These are phyloP conservation scores for Coniochaeta pulveracea DNA, from an alignment of 2,329 filamentous ascomycete genomes.

Conservation along the genomic window DNA sequence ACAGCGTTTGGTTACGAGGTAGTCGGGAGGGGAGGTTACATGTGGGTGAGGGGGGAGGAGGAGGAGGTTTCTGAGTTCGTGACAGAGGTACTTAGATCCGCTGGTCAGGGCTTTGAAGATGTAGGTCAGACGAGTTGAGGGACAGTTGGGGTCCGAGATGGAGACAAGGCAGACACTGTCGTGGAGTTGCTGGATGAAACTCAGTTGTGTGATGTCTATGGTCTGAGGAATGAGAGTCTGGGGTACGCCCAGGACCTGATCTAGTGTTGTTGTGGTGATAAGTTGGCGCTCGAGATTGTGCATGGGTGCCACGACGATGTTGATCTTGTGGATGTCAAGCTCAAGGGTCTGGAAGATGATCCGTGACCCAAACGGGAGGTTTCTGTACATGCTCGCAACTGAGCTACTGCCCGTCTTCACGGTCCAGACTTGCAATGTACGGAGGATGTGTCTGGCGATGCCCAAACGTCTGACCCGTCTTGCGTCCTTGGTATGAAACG, in stretches of 20 bases:
- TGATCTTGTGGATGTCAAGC: constrained; percentile 31
- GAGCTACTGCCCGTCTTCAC: constrained; percentile 16
- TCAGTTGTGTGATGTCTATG: constrained; percentile 37
- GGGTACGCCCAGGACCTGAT: constrained; percentile 28
- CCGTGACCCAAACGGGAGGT: constrained; percentile 43
- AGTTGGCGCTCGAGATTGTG: constrained; percentile 43
- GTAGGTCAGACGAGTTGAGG: too few relatives aligned
- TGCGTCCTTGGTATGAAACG: constrained; percentile 44
- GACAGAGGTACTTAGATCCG: constrained; percentile 48
- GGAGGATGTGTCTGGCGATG: constrained; percentile 41
- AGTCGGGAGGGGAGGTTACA: constrained; percentile 37
- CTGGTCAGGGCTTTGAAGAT: constrained; percentile 49
- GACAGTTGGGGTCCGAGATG: constrained; percentile 16
- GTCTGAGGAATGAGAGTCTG: constrained; percentile 28
- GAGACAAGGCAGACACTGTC: constrained; percentile 47
- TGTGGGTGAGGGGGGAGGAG: constrained; percentile 38
- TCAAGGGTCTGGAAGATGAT: constrained; percentile 42
- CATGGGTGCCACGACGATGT: constrained; percentile 34
- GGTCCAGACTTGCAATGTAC: constrained; percentile 42
- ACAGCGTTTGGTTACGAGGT: constrained; percentile 44
- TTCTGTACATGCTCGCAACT: constrained; percentile 26
- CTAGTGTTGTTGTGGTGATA: constrained; percentile 29
- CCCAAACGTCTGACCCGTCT: constrained; percentile 34
- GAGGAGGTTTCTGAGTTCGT: constrained; percentile 46
- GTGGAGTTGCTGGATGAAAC: constrained; percentile 40